These are phyloP conservation scores for Fusarium pilosicola DNA, from an alignment of 2,329 filamentous ascomycete genomes.

Conservation along the genomic window DNA sequence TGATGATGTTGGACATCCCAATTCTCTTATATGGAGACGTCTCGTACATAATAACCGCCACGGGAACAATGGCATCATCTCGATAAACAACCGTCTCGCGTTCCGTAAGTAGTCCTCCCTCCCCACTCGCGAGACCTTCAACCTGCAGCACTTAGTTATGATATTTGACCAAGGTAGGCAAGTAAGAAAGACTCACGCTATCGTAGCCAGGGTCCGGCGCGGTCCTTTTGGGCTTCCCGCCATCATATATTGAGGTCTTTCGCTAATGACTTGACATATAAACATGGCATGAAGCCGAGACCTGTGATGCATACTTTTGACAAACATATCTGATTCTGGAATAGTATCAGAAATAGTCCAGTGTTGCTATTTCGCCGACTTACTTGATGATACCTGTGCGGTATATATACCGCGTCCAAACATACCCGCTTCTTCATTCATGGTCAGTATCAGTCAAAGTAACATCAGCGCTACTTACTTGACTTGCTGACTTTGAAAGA, in stretches of 20 bases:
- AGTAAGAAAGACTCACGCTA: not conserved
- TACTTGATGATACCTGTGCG: not conserved
- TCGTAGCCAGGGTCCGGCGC: not conserved
- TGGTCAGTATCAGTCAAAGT: rapidly evolving
- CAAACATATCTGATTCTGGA: conserved; percentile 10
- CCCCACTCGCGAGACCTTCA: not conserved
- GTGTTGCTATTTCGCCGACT: not conserved
- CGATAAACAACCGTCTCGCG: conserved; percentile 19
- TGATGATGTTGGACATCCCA: no score
- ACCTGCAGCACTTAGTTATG: not conserved
- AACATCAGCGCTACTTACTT: not conserved
- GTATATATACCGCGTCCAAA: not conserved
- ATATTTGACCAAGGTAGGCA: rapidly evolving
- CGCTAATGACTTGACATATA: not conserved
- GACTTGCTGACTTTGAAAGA: not conserved
- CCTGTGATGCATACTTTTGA: not conserved
- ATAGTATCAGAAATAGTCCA: not conserved
- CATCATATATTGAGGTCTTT: not conserved
- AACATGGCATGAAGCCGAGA: not conserved
- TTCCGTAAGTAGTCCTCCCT: not conserved
- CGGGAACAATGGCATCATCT: conserved; percentile 13
- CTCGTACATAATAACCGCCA: not conserved
- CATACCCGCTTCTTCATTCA: not conserved
- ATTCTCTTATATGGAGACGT: not conserved
- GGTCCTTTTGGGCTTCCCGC: not conserved